Evolutionary conservation across 169 alveolate species (phyloP).

Genomic region (Plasmodium malariae): DNA sequence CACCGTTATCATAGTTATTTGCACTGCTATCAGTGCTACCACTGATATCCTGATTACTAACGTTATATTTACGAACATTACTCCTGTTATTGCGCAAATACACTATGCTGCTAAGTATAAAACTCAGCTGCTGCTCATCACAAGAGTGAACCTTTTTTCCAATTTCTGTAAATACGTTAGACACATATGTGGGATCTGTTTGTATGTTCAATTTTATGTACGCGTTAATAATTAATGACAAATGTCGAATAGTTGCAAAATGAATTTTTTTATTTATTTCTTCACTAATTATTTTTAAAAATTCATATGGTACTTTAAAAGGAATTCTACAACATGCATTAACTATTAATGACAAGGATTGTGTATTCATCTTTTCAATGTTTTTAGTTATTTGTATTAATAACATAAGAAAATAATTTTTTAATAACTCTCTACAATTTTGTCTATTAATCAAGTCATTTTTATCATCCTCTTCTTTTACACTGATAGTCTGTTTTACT

Average conservation of each 20-base stretch:
- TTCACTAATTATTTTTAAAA: slow-evolving; percentile 62
- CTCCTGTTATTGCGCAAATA: slow-evolving; percentile 16
- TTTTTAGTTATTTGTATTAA: slow-evolving; percentile 30
- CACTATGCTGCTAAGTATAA: slow-evolving; percentile 45
- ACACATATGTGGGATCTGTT: slow-evolving; percentile 13
- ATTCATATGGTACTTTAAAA: slow-evolving; percentile 40
- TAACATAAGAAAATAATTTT: slow-evolving; percentile 8
- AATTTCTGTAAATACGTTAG: slow-evolving; percentile 32
- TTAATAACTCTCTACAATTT: slow-evolving; percentile 11
- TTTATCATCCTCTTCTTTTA: neutral
- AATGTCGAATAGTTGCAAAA: slow-evolving; percentile 57
- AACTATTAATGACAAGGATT: slow-evolving; percentile 50
- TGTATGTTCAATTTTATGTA: slow-evolving; percentile 42
- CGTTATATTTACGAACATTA: neutral
- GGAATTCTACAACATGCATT: slow-evolving; percentile 61
- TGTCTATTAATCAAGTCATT: neutral
- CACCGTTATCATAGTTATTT: too few relatives aligned
- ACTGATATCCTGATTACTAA: too few relatives aligned
- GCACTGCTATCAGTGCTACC: too few relatives aligned
- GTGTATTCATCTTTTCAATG: slow-evolving; percentile 55
- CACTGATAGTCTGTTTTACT: neutral
- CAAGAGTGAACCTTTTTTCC: slow-evolving; percentile 57
- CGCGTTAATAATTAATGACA: slow-evolving; percentile 56
- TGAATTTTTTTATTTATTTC: slow-evolving; percentile 32
- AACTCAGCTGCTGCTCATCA: slow-evolving; percentile 69